Base-by-base conservation (phyloP, 208 protist genomes). In the Vickermania spadyakhi region DNA sequence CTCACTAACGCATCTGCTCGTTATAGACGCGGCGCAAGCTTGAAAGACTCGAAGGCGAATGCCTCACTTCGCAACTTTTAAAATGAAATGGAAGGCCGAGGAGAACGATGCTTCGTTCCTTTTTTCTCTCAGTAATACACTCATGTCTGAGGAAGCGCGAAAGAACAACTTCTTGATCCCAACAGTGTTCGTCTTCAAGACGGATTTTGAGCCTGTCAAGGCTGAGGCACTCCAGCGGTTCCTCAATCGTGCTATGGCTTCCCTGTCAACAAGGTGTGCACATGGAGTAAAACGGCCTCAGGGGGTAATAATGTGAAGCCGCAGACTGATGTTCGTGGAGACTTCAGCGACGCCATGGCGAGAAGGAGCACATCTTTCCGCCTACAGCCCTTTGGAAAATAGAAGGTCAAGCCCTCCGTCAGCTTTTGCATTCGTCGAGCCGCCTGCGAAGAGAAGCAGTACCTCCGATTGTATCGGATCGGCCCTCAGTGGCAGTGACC, bases 101-200 rank as follows among this genome's bases (percentile, higher is more conserved):
- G 36, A 45, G 36, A 18, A 7, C 36, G n/a, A n/a, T n/a, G 36
- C 36, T 18, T 18, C 11, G 36, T 45, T 18, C 18, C 7, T 18
- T 18, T 7, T 45, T 18, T 45, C 36, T 7, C 7, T 7, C 11
- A 18, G 36, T 45, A 18, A 45, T 45, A 18, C 7, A 45, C 36
- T 45, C 11, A 18, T 45, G 36, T 7, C 7, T 7, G 11, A 7
- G 11, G 36, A 7, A n/a, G 28, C 52, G 22, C 13, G 23, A 13
- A 55, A 58, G 30, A 65, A 62, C 18, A 59, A 56, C 1, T 45
- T 50, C 2, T 31, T 68, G 3, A 25, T 75, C 25, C 70, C 74
- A 18, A 77, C 66, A 11, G 28, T 80, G 28, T 64, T 80, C 49
- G 70, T 66, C n/a, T 80, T 76, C 49, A 69, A 68, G 26, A 75